These are phyloP conservation scores for Eucalyptus tenuipes DNA, from an alignment of 345 rosid genomes.

Conservation along the genomic window DNA sequence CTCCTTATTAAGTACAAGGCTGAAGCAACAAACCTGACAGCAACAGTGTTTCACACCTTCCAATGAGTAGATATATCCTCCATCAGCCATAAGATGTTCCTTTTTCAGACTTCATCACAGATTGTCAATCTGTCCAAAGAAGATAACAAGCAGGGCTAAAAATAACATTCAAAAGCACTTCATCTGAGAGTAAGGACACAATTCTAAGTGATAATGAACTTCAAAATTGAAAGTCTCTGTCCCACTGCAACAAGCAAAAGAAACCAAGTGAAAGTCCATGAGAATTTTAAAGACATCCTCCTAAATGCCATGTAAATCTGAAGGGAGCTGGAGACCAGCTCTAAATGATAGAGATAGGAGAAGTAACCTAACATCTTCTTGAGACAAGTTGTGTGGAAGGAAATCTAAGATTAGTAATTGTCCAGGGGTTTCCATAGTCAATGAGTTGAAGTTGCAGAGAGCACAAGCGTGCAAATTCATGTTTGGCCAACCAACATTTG, in stretches of 20 bases:
- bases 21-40: background rate
- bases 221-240: background rate
- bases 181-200: background rate
- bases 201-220: background rate
- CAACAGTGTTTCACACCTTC: background rate
- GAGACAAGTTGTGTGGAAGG: background rate
- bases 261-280: background rate
- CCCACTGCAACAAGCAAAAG: background rate
- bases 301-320: background rate
- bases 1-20: background rate
- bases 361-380: background rate
- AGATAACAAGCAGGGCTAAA: background rate
- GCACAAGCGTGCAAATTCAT: background rate
- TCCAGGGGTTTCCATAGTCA: background rate
- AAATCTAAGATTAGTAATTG: background rate
- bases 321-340: background rate
- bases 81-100: background rate
- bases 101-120: background rate
- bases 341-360: background rate
- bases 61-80: background rate
- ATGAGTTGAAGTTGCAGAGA: background rate
- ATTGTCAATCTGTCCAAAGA: background rate
- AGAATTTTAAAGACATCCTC: background rate
- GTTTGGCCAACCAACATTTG: constrained; percentile 43
- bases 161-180: background rate